phyloP scores from a whole-genome alignment of 306 rosid species.

The Cucurbita pepo region DNA sequence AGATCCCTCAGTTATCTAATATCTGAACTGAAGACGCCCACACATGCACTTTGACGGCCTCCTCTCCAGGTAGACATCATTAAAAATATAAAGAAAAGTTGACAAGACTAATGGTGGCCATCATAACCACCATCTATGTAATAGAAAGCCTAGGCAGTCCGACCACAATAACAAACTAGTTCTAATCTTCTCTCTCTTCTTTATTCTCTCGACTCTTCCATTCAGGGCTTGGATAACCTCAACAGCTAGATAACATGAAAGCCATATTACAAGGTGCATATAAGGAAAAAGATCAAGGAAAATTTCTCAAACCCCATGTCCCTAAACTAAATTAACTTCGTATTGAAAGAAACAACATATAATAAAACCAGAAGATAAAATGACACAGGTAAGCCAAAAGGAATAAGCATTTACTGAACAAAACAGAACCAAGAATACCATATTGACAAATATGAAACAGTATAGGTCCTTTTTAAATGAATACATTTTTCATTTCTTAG shows the following conservation, averaged over 20 bases:
- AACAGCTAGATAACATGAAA: not conserved
- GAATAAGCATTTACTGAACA: not conserved
- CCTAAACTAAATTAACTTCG: not conserved
- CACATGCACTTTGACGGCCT: not conserved
- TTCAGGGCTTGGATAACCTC: not conserved
- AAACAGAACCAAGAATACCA: not conserved
- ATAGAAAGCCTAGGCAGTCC: not conserved
- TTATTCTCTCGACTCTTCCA: not conserved
- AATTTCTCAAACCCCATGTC: not conserved
- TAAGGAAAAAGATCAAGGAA: not conserved
- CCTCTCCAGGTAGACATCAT: not conserved
- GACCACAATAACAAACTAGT: not conserved
- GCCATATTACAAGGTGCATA: not conserved
- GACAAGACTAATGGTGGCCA: not conserved
- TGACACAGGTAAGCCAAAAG: not conserved
- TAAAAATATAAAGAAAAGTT: not conserved
- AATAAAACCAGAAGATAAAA: not conserved
- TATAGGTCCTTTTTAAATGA: not conserved
- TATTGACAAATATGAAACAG: not conserved
- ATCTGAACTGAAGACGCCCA: not conserved
- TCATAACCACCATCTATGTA: not conserved
- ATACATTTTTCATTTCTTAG: not conserved
- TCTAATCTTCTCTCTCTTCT: not conserved
- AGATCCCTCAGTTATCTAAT: slow-evolving; percentile 1
- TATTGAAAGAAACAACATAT: not conserved